These are phyloP conservation scores for Trichoderma reesei DNA, from an alignment of 495 filamentous ascomycete genomes.

Conservation along the genomic window DNA sequence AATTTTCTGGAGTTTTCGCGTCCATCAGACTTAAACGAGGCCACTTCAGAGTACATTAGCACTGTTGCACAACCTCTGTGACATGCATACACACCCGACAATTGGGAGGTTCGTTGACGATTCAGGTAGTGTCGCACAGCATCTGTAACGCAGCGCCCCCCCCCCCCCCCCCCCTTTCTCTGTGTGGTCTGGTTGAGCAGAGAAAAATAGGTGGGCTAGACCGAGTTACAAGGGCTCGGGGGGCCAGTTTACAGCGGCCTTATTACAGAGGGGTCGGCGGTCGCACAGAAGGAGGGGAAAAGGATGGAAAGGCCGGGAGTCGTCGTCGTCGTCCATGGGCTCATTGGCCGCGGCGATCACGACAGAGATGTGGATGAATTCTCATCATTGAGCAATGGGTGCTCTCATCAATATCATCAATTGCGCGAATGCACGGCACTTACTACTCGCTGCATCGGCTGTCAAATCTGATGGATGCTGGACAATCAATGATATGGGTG, in stretches of 20 bases:
- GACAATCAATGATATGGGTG: too few relatives aligned
- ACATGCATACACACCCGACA: not conserved
- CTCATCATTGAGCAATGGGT: too few relatives aligned
- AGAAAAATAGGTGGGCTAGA: not conserved
- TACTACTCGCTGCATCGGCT: too few relatives aligned
- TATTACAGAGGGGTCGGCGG: not conserved
- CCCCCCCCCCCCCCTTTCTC: too few relatives aligned
- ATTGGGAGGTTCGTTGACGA: constrained; percentile 2
- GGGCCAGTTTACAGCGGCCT: not conserved
- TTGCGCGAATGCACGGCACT: not conserved
- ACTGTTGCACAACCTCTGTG: not conserved
- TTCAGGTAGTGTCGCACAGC: constrained; percentile 3
- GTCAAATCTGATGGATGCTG: too few relatives aligned
- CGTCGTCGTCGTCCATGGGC: not conserved
- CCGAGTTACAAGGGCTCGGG: not conserved
- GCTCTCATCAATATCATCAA: too few relatives aligned
- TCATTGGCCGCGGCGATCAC: not conserved
- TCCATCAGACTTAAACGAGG: not conserved
- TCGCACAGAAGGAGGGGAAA: constrained; percentile 1
- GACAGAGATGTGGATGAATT: too few relatives aligned
- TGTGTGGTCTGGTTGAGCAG: too few relatives aligned
- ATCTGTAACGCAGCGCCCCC: not conserved
- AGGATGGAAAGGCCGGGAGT: too few relatives aligned
- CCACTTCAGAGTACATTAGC: not conserved
- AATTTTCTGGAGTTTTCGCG: not conserved